phyloP scores from a whole-genome alignment of 805 yeast genomes.

The Ogataea nakhonphanomensis region DNA sequence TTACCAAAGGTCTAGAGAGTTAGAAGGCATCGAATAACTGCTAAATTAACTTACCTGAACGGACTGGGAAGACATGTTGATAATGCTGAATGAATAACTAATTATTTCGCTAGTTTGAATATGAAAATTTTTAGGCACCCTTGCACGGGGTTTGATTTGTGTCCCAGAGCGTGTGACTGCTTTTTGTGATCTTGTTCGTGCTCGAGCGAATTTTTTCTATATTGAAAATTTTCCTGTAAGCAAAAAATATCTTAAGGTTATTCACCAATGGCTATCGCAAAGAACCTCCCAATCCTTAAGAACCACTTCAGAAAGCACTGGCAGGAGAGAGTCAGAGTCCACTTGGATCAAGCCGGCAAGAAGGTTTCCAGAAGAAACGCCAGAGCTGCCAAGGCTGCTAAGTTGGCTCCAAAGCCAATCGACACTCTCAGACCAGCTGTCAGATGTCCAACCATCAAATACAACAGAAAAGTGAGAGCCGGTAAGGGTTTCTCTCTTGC shows the following conservation, averaged over 20 bases:
- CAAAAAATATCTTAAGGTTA: conserved; percentile 9
- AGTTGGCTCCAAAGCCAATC: conserved; percentile 95
- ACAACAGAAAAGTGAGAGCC: conserved; percentile 99
- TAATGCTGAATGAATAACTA: conserved; percentile 11
- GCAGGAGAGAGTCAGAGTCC: conserved; percentile 99
- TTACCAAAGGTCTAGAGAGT: conserved; percentile 90
- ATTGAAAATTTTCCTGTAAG: conserved; percentile 10
- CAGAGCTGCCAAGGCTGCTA: conserved; percentile 91
- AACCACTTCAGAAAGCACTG: conserved; percentile 99
- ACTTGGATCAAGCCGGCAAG: conserved; percentile 99
- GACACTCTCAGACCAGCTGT: conserved; percentile 96
- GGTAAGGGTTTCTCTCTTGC: conserved; percentile 99
- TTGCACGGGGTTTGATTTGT: conserved; percentile 8
- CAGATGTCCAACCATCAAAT: conserved; percentile 97
- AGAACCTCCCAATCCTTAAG: conserved; percentile 98
- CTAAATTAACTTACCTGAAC: conserved; percentile 68
- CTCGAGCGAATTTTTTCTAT: conserved; percentile 4
- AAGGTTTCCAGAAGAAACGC: conserved; percentile 95
- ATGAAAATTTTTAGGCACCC: conserved; percentile 14
- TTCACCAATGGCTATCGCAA: conserved; percentile 73
- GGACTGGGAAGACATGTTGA: conserved; percentile 54
- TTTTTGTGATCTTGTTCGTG: conserved; percentile 4
- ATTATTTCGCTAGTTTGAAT: conserved; percentile 6
- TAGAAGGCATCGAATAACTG: conserved; percentile 14
- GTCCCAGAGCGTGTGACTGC: conserved; percentile 7